Conservation (phyloP, 352 stramenopile species). For the Phytophthora capsici region DNA sequence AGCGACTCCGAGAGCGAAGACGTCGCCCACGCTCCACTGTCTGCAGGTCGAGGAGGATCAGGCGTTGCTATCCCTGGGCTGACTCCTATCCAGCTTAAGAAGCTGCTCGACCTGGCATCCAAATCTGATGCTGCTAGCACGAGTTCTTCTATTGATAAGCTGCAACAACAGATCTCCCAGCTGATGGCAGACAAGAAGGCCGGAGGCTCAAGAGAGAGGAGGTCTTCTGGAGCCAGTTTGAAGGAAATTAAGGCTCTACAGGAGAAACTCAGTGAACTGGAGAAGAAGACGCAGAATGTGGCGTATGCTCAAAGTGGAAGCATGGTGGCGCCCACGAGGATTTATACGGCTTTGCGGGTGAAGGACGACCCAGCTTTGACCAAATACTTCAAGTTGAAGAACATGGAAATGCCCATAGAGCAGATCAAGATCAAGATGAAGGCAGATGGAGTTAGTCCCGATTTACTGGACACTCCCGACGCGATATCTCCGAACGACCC, state of each 20-base stretch:
- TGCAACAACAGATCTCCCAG: conserved; percentile 80
- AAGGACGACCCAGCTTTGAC: conserved; percentile 80
- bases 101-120: conserved; percentile 67
- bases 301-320: conserved; percentile 33
- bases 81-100: conserved; percentile 68
- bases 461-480: conserved; percentile 67
- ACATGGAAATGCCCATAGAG: conserved; percentile 80
- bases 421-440: conserved; percentile 91
- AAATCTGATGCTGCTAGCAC: conserved; percentile 59
- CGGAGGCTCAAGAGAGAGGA: conserved; percentile 35
- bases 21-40: conserved; percentile 30
- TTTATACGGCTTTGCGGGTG: conserved; percentile 71
- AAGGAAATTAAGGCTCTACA: conserved; percentile 82
- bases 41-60: conserved; percentile 20
- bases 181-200: conserved; percentile 59
- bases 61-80: conserved; percentile 60
- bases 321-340: conserved; percentile 20
- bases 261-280: conserved; percentile 74
- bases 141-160: conserved; percentile 57
- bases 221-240: conserved; percentile 53
- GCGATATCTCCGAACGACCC: conserved; percentile 65
- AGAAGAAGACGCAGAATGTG: conserved; percentile 75
- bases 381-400: conserved; percentile 90
- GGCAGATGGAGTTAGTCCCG: conserved; percentile 71
- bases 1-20: conserved; percentile 79